Conservation (phyloP, 2,329 filamentous ascomycete genomes). For the Orbilia brochopaga region DNA sequence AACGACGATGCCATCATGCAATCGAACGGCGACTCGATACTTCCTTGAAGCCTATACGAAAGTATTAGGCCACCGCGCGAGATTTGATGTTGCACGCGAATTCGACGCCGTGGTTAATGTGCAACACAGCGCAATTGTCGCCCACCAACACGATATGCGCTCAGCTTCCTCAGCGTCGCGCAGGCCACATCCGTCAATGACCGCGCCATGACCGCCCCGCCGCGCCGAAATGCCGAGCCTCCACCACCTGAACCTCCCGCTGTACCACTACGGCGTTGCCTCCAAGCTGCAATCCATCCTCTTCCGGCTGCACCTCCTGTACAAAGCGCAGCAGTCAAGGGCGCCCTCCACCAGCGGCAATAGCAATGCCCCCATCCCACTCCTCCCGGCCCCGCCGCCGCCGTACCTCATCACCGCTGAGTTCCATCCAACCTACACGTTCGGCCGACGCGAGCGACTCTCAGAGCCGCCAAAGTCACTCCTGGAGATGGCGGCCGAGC, state of each 20-base stretch:
- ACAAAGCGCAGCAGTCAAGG: constrained; percentile 37
- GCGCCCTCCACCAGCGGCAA: not conserved
- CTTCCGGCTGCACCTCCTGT: constrained; percentile 42
- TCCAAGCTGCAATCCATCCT: constrained; percentile 52
- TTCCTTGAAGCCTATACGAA: no score
- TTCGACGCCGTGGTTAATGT: no score
- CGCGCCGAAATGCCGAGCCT: constrained; percentile 28
- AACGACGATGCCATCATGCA: no score
- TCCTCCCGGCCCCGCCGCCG: constrained; percentile 61
- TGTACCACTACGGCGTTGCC: constrained; percentile 41
- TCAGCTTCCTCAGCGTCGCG: no score
- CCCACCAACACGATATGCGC: no score
- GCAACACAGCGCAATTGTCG: no score
- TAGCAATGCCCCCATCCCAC: not conserved
- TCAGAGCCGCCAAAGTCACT: constrained; percentile 60
- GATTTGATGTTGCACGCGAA: no score
- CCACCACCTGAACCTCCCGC: constrained; percentile 52
- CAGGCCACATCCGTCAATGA: no score
- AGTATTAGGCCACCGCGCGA: no score
- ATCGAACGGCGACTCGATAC: no score
- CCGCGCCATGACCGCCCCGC: no score
- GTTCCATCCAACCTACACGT: constrained; percentile 88
- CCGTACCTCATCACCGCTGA: constrained; percentile 74
- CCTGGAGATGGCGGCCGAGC: constrained; percentile 58
- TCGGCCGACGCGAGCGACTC: constrained; percentile 76